A percentile compares a stretch with the other conserved stretches of the same genome.
phyloP scores from a whole-genome alignment of 345 rosid species.

The Clausena lansium region DNA sequence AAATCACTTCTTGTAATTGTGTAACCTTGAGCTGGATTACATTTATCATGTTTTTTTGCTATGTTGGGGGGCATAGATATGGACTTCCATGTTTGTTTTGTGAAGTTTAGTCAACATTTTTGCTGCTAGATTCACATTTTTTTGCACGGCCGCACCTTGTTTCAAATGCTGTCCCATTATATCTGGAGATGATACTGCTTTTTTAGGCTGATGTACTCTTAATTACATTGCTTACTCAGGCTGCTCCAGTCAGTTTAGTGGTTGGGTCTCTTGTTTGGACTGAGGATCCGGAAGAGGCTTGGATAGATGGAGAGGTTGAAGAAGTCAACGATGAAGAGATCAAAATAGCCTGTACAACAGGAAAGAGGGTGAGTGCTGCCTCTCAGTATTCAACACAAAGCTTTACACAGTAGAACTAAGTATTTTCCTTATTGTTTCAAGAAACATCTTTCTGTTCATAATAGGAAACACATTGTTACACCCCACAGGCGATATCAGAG shows the following conservation, averaged over 20 bases:
- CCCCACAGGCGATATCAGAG: too few relatives aligned
- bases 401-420: not conserved
- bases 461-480: too few relatives aligned
- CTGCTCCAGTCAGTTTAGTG: slow-evolving; percentile 43
- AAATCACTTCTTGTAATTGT: not conserved
- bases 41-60: not conserved
- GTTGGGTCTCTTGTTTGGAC: slow-evolving; percentile 89
- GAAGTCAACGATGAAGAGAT: slow-evolving; percentile 56
- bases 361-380: slow-evolving; percentile 54
- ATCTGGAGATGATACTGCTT: slow-evolving; percentile 1
- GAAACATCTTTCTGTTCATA: not conserved
- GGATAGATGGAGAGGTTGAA: slow-evolving; percentile 88
- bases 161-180: slow-evolving; percentile 4
- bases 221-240: slow-evolving; percentile 36
- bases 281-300: slow-evolving; percentile 75
- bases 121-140: not conserved
- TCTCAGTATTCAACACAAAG: not conserved
- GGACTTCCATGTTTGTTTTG: not conserved
- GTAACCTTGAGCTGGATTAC: not conserved
- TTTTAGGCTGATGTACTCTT: slow-evolving; percentile 12
- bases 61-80: not conserved
- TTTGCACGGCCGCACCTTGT: not conserved
- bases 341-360: slow-evolving; percentile 56
- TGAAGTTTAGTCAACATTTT: not conserved
- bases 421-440: not conserved